Percentiles rank a stretch among this genome's conserved stretches.
phyloP scores from a whole-genome alignment of 73 alveolate genomes.

The Tetrahymena elliotti region DNA sequence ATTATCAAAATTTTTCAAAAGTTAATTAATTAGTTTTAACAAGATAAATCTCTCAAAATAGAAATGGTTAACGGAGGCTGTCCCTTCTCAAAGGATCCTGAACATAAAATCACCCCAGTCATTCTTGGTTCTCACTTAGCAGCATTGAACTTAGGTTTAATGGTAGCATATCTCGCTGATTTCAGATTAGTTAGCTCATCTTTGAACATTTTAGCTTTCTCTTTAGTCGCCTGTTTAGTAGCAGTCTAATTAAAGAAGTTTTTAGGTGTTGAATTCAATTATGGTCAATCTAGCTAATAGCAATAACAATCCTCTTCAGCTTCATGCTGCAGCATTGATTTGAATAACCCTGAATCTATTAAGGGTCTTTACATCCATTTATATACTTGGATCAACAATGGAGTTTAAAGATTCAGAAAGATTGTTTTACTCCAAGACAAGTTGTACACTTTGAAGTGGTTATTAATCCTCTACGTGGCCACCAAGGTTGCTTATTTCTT shows the following conservation, averaged over 20 bases:
- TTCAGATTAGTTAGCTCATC: neutral
- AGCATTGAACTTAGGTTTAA: neutral
- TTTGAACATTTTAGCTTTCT: neutral
- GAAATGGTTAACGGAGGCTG: neutral
- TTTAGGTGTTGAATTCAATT: neutral
- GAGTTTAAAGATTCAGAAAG: neutral
- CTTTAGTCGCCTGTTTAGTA: neutral
- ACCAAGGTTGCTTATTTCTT: neutral
- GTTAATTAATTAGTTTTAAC: neutral
- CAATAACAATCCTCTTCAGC: neutral
- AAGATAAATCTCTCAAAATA: neutral
- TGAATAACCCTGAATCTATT: neutral
- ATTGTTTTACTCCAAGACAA: neutral
- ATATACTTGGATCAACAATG: neutral
- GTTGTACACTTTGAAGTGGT: neutral
- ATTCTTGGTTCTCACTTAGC: neutral
- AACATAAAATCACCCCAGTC: neutral
- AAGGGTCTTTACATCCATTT: neutral
- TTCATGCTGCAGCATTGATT: neutral
- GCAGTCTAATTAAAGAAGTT: neutral
- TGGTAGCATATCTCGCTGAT: neutral
- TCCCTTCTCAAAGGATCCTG: neutral
- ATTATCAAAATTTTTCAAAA: neutral
- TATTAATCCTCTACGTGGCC: neutral
- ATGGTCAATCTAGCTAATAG: neutral